Evolutionary conservation across 352 stramenopile genomes (phyloP), one percentile per base, ranked within the genome.

Genomic region (Phytophthora cryptogea): DNA sequence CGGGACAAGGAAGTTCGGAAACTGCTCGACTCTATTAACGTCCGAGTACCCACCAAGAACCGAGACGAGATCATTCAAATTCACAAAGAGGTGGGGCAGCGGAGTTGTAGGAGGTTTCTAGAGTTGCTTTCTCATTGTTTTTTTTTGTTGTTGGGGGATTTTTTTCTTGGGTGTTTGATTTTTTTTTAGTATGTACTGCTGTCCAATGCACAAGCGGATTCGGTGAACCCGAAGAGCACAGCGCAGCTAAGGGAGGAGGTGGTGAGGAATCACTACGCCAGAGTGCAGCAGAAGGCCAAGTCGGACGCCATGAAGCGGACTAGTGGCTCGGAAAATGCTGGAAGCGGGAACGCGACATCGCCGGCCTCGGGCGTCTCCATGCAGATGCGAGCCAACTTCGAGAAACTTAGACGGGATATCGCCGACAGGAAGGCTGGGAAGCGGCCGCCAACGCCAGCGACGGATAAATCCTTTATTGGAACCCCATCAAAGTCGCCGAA

Each of bases 11-110:
- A 93, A 60, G 78, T 86, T 45, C 51, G 64, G 53, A 90, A 93
- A 64, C 64, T 93, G 16, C 64, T 95, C 17, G 82, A 92, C 53
- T 54, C 58, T 11, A 92, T 89, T 44, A 80, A 77, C 43, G 76
- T 95, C 28, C 72, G 74, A 26, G 58, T 80, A 8, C 55, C 61
- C 5, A 76, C 86, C 20, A 90, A 88, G 57, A 87, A 85, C 54
- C 71, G 83, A 31, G 83, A 93, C n/a, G 83, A 91, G 37, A 92
- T 93, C 61, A 91, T 95, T 59, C 80, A 91, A 55, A 89, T 90
- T 50, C 86, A 95, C 72, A 95, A 95, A 76, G 86, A 95, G 77
- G 85, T 94, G 57, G 26, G 63, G 9, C 10, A 32, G 20, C n/a
- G 9, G 0, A 5, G 8, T 42, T 17, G 41, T 39, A 16, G 33